phyloP scores from a whole-genome alignment of 352 stramenopile genomes.

The Pythium scleroteichum region DNA sequence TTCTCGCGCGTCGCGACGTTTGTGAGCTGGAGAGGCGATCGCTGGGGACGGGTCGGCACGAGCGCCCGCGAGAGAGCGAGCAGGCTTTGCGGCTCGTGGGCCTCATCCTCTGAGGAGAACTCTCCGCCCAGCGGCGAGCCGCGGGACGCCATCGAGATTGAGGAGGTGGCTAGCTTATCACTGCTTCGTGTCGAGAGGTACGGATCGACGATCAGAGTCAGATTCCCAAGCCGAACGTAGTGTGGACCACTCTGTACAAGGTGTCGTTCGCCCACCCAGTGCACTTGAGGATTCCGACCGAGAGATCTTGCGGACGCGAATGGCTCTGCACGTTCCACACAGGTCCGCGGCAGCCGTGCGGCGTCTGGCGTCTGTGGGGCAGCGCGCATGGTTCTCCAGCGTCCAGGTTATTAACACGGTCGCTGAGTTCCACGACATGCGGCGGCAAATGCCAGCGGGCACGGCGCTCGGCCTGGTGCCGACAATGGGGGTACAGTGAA shows the following conservation, averaged over 20 bases:
- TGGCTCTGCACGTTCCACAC: too few species aligned
- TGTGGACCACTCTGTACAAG: too few species aligned
- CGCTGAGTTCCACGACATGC: conserved; percentile 52
- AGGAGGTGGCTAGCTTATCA: too few species aligned
- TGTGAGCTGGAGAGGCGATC: background rate
- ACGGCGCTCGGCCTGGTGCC: conserved; percentile 96
- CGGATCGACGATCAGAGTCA: conserved; percentile 2
- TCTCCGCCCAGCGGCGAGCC: background rate
- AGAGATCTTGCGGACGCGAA: background rate
- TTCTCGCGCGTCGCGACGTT: conserved; percentile 40
- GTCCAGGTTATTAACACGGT: conserved; percentile 63
- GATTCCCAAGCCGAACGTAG: too few species aligned
- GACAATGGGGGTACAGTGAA: conserved; percentile 95
- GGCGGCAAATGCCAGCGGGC: conserved; percentile 44
- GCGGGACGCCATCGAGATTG: conserved; percentile 7
- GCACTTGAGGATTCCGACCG: too few species aligned
- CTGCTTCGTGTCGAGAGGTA: conserved; percentile 5
- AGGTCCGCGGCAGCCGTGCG: conserved; percentile 1
- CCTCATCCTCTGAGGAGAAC: background rate
- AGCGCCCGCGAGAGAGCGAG: conserved; percentile 16
- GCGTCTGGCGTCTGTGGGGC: background rate
- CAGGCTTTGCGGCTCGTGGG: conserved; percentile 7
- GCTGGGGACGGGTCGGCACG: conserved; percentile 4
- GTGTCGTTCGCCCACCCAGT: too few species aligned
- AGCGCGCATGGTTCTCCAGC: conserved; percentile 14